phyloP scores from a whole-genome alignment of 2,329 filamentous ascomycete genomes.

The Aspergillus calidoustus region DNA sequence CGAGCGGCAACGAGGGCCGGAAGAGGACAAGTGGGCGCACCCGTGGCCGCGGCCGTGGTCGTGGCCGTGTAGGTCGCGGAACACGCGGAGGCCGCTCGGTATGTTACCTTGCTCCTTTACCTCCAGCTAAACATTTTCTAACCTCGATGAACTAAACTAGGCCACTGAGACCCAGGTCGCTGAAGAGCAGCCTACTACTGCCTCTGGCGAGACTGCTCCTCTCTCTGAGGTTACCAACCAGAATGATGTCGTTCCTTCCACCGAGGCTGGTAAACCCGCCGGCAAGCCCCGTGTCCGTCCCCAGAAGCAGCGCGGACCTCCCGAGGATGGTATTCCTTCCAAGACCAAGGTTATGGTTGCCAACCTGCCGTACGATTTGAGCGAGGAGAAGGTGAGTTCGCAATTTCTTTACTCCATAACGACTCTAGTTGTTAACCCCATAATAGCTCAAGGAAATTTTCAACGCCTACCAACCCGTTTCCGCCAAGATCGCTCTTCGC shows the following conservation, averaged over 20 bases:
- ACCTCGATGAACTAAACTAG: conserved; percentile 21
- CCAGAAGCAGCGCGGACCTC: conserved; percentile 86
- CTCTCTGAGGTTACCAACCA: conserved; percentile 29
- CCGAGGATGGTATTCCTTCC: conserved; percentile 94
- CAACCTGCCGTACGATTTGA: conserved; percentile 97
- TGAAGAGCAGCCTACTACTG: conserved; percentile 27
- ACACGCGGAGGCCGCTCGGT: conserved; percentile 65
- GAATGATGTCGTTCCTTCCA: conserved; percentile 38
- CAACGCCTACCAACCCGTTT: conserved; percentile 84
- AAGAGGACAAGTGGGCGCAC: conserved; percentile 66
- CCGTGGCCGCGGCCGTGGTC: conserved; percentile 67
- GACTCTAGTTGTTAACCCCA: conserved; percentile 31
- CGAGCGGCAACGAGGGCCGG: conserved; percentile 68
- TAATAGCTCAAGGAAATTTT: conserved; percentile 95
- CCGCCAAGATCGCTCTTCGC: conserved; percentile 97
- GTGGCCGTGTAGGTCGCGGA: conserved; percentile 70
- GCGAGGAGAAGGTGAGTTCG: conserved; percentile 83
- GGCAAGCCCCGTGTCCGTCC: conserved; percentile 54
- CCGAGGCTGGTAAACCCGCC: conserved; percentile 49
- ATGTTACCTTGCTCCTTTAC: conserved; percentile 34
- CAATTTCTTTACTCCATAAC: not conserved
- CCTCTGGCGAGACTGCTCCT: conserved; percentile 26
- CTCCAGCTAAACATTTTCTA: conserved; percentile 7
- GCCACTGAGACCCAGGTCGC: conserved; percentile 32
- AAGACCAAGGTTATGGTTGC: conserved; percentile 99